Evolutionary conservation across 2,329 filamentous ascomycete genomes (phyloP), one percentile per base, ranked within the genome.

Genomic region (Pestalotiopsis sp.): DNA sequence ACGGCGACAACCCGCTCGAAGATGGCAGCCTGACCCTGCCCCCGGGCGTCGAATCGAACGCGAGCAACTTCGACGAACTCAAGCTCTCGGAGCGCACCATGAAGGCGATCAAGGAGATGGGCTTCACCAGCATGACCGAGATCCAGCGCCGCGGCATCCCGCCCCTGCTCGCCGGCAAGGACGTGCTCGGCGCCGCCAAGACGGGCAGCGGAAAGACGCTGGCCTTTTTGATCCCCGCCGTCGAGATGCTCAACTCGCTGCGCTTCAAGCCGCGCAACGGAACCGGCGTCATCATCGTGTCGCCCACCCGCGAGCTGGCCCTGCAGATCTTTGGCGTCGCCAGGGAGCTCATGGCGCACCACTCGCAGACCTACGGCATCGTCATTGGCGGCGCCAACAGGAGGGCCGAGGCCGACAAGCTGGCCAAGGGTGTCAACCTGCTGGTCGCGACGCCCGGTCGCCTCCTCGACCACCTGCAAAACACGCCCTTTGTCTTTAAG

Each of bases 321-420:
- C 88, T 98, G 49, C 96, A 98, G 80, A 98, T 98, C 72, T 98
- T 98, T 76, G 94, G 94, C 70, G 96, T 98, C 38, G 96, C 95
- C 0, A 87, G 94, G 69, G 95, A 98, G 82, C 88, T 99, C 67
- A 95, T 98, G 92, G 91, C 91, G 73, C 89, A 94, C 81, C 95
- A 98, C 83, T 95, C 93, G n/a, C 95, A 90, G 76, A 98, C 95
- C 4, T 97, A 95, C 76, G 95, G 95, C 66, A 97, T 98, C 70
- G 93, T 97, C 70, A 99, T 99, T 75, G 96, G 96, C 71, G 96
- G 96, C 69, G 95, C 96, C 63, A 98, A 98, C 81, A 85, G 92
- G 69, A 87, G 93, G 73, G 95, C 95, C 12, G 96, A 99, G 82
- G 94, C 93, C 0, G 94, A 97, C 76, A 99, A 99, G 86, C 89